These are phyloP conservation scores for Phyllosticta citriasiana DNA, from an alignment of 2,329 filamentous ascomycete species.

Conservation along the genomic window DNA sequence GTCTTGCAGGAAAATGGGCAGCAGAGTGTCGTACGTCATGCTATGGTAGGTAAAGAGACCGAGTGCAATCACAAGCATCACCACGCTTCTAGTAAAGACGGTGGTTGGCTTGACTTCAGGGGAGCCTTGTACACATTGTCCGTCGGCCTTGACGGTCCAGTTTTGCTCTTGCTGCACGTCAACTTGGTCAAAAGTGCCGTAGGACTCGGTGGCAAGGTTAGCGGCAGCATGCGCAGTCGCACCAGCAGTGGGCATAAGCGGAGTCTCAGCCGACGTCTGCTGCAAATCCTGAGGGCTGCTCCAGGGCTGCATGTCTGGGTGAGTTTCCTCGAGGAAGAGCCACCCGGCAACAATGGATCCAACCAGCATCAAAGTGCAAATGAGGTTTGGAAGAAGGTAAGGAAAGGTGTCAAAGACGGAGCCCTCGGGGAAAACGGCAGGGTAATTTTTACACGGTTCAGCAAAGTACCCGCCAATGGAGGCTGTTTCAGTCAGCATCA, in stretches of 20 bases:
- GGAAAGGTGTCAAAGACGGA: conserved; percentile 70
- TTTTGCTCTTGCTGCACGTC: conserved; percentile 44
- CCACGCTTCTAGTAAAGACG: conserved; percentile 41
- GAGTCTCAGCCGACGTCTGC: conserved; percentile 51
- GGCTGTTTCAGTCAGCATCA: conserved; percentile 31
- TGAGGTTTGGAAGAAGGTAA: conserved; percentile 79
- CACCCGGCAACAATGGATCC: conserved; percentile 74
- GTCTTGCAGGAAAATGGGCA: conserved; percentile 90
- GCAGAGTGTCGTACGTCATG: conserved; percentile 87
- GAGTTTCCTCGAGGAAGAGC: conserved; percentile 76
- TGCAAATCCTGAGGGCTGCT: conserved; percentile 30
- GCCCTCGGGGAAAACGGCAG: conserved; percentile 54
- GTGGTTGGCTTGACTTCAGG: conserved; percentile 7
- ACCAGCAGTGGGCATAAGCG: conserved; percentile 65
- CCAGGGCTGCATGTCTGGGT: conserved; percentile 65
- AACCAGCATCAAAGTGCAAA: conserved; percentile 68
- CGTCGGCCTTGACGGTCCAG: conserved; percentile 43
- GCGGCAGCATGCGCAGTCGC: conserved; percentile 62
- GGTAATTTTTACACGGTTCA: conserved; percentile 65
- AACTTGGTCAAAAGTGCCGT: conserved; percentile 59
- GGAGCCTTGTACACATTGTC: conserved; percentile 30
- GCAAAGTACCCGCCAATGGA: conserved; percentile 82
- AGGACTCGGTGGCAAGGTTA: conserved; percentile 66
- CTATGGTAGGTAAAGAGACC: conserved; percentile 90
- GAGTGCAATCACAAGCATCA: conserved; percentile 69